Conservation (phyloP, 1,284 basidiomycete species). For the Peniophora sp. region DNA sequence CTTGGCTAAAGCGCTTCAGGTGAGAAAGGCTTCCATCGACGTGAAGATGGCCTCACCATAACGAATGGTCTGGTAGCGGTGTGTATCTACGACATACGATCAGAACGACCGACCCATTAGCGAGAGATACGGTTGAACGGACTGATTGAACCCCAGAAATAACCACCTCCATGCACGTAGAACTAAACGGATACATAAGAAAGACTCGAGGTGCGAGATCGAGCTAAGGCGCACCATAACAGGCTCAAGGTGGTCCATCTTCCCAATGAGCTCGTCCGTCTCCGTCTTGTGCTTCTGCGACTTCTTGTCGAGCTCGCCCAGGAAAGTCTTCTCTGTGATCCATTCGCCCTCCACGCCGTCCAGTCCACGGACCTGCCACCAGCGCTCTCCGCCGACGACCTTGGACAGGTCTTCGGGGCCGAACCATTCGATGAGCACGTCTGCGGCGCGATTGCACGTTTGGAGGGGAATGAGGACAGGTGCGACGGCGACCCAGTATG, state of each 20-base stretch:
- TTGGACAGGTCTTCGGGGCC: conserved; percentile 63
- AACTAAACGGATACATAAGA: conserved; percentile 31
- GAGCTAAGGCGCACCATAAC: conserved; percentile 36
- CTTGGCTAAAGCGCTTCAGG: conserved; percentile 34
- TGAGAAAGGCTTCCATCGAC: neutral
- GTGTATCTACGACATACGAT: conserved; percentile 42
- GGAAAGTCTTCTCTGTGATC: conserved; percentile 56
- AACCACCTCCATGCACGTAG: conserved; percentile 71
- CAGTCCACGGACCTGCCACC: conserved; percentile 79
- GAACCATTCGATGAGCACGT: conserved; percentile 70
- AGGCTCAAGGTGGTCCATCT: conserved; percentile 47
- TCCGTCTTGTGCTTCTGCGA: conserved; percentile 24
- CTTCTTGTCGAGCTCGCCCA: conserved; percentile 14
- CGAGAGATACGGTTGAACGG: conserved; percentile 12
- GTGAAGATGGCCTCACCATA: conserved; percentile 32
- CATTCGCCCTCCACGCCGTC: conserved; percentile 72
- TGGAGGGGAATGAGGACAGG: conserved; percentile 58
- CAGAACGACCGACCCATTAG: neutral
- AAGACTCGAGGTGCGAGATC: neutral
- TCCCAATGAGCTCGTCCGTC: conserved; percentile 33
- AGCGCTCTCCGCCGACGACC: conserved; percentile 73
- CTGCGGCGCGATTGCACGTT: conserved; percentile 64
- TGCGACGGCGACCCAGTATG: conserved; percentile 69
- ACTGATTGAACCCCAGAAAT: conserved; percentile 65
- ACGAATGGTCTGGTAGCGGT: conserved; percentile 61